These are phyloP conservation scores for Fusarium torulosum DNA, from an alignment of 2,329 filamentous ascomycete species.

Conservation along the genomic window DNA sequence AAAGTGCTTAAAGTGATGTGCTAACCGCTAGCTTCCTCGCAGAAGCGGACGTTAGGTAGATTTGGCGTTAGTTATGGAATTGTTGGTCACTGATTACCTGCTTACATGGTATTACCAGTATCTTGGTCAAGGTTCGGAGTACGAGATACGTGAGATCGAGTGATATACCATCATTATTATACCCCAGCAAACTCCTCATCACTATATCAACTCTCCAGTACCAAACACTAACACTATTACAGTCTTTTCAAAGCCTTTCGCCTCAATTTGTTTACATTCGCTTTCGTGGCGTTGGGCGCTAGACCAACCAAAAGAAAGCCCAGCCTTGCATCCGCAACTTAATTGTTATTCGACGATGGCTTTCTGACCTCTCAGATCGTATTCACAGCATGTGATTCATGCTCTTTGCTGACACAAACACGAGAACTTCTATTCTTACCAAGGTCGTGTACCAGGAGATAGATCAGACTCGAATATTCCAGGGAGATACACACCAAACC, in stretches of 20 bases:
- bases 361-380: not conserved
- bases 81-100: not conserved
- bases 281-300: slow-evolving; percentile 4
- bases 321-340: slow-evolving; percentile 7
- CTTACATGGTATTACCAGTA: not conserved
- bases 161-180: not conserved
- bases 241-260: not conserved
- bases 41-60: not conserved
- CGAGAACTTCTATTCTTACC: not conserved
- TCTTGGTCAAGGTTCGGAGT: not conserved
- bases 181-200: too few species aligned
- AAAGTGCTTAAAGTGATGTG: not conserved
- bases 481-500: not conserved
- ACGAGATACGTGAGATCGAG: not conserved
- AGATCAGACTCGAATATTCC: not conserved
- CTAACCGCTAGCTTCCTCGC: not conserved
- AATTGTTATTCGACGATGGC: not conserved
- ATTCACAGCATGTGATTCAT: slow-evolving; percentile 1
- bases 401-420: not conserved
- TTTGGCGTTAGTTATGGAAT: not conserved
- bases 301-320: slow-evolving; percentile 1
- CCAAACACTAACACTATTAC: not conserved
- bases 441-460: not conserved
- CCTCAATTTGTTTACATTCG: not conserved
- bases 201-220: not conserved